Evolutionary conservation across 1,284 basidiomycete species (phyloP), one percentile per base, ranked within the genome.

Genomic region (Trametes versicolor): DNA sequence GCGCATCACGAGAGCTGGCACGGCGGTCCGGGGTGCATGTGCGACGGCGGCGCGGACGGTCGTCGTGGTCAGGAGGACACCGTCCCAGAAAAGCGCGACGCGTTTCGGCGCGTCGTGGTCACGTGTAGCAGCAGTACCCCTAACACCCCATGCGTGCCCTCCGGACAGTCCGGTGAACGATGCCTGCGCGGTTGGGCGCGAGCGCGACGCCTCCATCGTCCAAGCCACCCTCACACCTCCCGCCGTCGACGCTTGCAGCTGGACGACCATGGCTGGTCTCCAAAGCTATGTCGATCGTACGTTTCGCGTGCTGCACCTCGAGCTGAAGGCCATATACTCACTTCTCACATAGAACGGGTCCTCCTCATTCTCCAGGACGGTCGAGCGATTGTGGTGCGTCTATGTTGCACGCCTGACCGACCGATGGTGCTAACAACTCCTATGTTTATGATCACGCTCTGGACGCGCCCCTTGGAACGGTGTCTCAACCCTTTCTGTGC

Each of bases 331-430:
- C 17, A 39, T 55, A 39, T 65, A 0, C 32, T 43, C 21, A n/a
- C 45, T 50, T 49, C 21, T 48, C 23, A 23, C 43, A 36, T 74
- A 92, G 90, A 89, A 75, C 91, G 88, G 75, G 95, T 97, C 70
- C 84, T 96, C 58, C 87, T 97, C 72, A 85, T 97, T 70, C 90
- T 96, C 39, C 95, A 97, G 82, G 95, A 98, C 77, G 95, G 96
- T 60, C 87, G 96, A 71, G 87, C 91, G 43, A 96, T 97, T 75
- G 87, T 94, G 73, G 92, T 93, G 66, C 68, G 89, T 82, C 37
- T 47, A 58, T 15, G 13, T 4, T 23, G 53, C 27, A 15, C 15
- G 54, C 53, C 66, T 41, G 58, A 62, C 19, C 43, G 6, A 21
- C 19, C 6, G 7, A 21, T 8, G 7, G 21, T 48, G 45, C 45